Conservation (phyloP, 2,329 filamentous ascomycete species). For the Orbilia blumenaviensis region DNA sequence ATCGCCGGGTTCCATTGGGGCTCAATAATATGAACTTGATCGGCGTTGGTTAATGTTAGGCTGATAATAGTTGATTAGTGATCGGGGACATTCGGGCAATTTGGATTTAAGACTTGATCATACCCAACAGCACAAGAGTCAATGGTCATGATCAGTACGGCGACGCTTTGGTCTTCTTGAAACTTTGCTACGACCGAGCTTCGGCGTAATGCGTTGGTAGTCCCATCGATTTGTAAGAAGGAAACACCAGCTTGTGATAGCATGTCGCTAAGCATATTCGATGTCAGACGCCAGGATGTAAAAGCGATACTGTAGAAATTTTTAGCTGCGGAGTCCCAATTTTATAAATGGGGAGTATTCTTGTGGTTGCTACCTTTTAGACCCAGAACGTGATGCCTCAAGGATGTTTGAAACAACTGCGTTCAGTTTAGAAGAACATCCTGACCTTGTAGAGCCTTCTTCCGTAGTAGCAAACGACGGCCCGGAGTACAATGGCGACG, state of each 20-base stretch:
- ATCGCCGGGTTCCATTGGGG: slow-evolving; percentile 96
- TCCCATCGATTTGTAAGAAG: slow-evolving; percentile 58
- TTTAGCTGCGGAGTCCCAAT: background rate
- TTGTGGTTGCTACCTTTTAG: background rate
- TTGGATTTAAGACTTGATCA: slow-evolving; percentile 15
- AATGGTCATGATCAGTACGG: slow-evolving; percentile 59
- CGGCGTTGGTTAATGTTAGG: slow-evolving; percentile 86
- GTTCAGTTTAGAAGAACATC: slow-evolving; percentile 12
- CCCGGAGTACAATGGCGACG: background rate
- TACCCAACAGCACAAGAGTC: slow-evolving; percentile 60
- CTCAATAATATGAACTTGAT: slow-evolving; percentile 94
- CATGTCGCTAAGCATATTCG: slow-evolving; percentile 55
- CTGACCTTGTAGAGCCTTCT: background rate
- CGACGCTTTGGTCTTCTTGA: slow-evolving; percentile 48
- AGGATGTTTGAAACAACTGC: background rate
- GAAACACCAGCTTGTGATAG: slow-evolving; percentile 55
- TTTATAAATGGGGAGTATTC: background rate
- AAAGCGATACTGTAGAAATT: slow-evolving; percentile 58
- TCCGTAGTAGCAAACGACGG: background rate
- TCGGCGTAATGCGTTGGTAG: slow-evolving; percentile 48
- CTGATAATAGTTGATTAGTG: slow-evolving; percentile 60
- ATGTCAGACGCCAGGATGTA: slow-evolving; percentile 59
- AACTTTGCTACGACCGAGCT: slow-evolving; percentile 56
- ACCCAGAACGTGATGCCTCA: background rate
- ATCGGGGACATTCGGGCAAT: background rate